Evolutionary conservation across 805 yeast species (phyloP).

Genomic region (Wickerhamomyces ciferrii): DNA sequence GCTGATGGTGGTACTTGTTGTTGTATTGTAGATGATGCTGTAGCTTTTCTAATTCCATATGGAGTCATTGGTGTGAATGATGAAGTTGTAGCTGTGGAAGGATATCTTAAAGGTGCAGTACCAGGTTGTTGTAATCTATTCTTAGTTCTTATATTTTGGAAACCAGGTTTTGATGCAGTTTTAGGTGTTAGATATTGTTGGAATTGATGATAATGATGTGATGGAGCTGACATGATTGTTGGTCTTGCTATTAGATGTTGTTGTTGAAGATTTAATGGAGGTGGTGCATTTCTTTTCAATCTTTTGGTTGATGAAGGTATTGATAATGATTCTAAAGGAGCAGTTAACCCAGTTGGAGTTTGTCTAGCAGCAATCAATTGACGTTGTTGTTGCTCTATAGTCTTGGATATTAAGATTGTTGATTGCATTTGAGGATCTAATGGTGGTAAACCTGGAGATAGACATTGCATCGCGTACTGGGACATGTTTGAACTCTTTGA

Average conservation of each 20-base stretch:
- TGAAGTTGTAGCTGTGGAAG: conserved; percentile 10
- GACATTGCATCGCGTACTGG: conserved; percentile 20
- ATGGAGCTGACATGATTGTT: conserved; percentile 27
- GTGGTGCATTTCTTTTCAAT: conserved; percentile 25
- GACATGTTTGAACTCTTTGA: conserved; percentile 11
- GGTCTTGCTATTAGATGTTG: conserved; percentile 10
- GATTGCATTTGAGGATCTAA: conserved; percentile 22
- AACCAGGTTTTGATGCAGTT: neutral
- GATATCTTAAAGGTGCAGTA: conserved; percentile 7
- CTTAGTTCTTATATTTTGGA: neutral
- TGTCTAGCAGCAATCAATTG: conserved; percentile 21
- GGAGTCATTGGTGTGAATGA: conserved; percentile 5
- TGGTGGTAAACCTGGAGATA: conserved; percentile 25
- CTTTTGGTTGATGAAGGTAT: conserved; percentile 21
- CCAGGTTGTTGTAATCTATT: too few species aligned
- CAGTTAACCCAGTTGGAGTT: conserved; percentile 6
- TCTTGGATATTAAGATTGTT: conserved; percentile 19
- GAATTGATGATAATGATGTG: conserved; percentile 20
- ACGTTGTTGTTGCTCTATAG: conserved; percentile 23
- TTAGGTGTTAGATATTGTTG: neutral
- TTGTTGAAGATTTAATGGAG: conserved; percentile 22
- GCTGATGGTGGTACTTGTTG: neutral
- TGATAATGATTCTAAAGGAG: conserved; percentile 8
- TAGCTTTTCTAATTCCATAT: neutral
- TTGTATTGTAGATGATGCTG: too few species aligned